Evolutionary conservation across 805 yeast genomes (phyloP).

Genomic region (baker's yeast (Saccharomyces cerevisiae)): DNA sequence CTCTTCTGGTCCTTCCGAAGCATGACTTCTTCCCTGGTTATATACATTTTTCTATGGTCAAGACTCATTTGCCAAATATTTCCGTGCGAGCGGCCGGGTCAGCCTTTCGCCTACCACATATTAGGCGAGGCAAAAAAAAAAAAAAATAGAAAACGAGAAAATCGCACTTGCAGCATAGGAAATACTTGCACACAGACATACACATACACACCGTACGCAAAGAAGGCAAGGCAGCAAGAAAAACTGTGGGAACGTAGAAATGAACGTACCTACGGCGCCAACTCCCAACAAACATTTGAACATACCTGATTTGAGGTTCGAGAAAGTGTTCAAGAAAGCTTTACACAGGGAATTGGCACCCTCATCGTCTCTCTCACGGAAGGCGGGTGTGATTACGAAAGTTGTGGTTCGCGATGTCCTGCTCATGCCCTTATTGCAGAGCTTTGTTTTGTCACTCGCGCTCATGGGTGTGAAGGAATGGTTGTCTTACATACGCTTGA

Average conservation of each 20-base stretch:
- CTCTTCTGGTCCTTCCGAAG: not conserved
- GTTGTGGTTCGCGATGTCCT: conserved; percentile 45
- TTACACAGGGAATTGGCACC: conserved; percentile 17
- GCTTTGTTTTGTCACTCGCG: conserved; percentile 29
- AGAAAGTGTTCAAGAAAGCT: conserved; percentile 46
- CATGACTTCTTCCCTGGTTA: not conserved
- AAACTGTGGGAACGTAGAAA: not conserved
- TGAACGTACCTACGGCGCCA: not conserved
- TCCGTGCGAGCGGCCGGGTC: not conserved
- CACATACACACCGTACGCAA: not conserved
- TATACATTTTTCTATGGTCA: not conserved
- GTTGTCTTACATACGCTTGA: not conserved
- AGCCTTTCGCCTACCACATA: not conserved
- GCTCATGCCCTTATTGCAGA: conserved; percentile 47
- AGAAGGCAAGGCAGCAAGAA: not conserved
- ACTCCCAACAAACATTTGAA: not conserved
- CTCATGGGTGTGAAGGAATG: not conserved
- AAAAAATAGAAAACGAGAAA: not conserved
- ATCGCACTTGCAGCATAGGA: no score
- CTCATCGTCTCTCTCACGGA: not conserved
- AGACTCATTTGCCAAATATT: not conserved
- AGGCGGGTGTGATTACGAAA: conserved; percentile 31
- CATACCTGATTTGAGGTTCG: conserved; percentile 62
- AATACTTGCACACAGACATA: not conserved
- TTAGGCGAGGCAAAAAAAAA: not conserved